phyloP scores from a whole-genome alignment of 139 green algal species.

The Coelastrella sp. region DNA sequence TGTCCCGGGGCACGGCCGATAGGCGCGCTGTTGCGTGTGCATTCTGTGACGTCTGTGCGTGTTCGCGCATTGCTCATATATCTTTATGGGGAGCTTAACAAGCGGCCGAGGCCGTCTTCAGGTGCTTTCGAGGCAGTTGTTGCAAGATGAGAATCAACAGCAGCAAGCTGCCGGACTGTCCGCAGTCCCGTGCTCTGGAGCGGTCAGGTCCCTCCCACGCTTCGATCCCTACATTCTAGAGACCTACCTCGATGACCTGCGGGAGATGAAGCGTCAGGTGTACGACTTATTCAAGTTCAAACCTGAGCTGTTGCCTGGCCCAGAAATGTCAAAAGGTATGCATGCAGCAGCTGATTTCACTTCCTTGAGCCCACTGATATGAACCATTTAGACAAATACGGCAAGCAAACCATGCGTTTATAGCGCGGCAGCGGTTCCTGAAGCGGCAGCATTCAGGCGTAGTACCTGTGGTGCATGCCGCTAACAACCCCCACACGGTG shows the following conservation, averaged over 20 bases:
- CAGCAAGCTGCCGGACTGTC: slow-evolving; percentile 1
- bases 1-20: too few relatives aligned
- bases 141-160: not conserved
- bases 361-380: not conserved
- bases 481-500: too few relatives aligned
- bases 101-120: not conserved
- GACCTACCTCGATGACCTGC: slow-evolving; percentile 58
- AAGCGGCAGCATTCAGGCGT: too few relatives aligned
- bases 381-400: too few relatives aligned
- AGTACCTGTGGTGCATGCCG: too few relatives aligned
- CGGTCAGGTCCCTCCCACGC: slow-evolving; percentile 26
- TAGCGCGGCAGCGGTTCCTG: too few relatives aligned
- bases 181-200: not conserved
- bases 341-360: not conserved
- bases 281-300: slow-evolving; percentile 73
- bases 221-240: slow-evolving; percentile 61
- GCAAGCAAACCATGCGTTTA: too few relatives aligned
- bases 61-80: too few relatives aligned
- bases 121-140: not conserved
- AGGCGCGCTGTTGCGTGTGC: too few relatives aligned
- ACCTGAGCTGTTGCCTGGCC: slow-evolving; percentile 77
- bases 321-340: slow-evolving; percentile 38
- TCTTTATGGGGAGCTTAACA: too few relatives aligned
- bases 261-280: slow-evolving; percentile 54
- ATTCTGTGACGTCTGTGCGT: too few relatives aligned